Conservation (phyloP, 2,329 filamentous ascomycete species). For the Bipolaris victoriae region DNA sequence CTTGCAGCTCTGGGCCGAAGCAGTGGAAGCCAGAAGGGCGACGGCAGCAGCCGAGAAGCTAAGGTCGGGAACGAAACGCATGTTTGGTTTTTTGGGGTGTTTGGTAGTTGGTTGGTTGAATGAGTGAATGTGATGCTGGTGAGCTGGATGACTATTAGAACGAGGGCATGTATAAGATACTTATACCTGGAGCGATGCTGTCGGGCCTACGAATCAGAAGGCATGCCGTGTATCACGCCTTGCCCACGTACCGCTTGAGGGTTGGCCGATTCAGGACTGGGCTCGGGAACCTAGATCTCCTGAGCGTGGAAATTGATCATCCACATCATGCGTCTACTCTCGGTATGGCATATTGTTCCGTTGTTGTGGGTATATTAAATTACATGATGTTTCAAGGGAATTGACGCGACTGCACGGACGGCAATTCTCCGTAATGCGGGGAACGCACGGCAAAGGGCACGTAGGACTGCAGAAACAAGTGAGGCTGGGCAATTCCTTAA, state of each 20-base stretch:
- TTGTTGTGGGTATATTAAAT: conserved; percentile 16
- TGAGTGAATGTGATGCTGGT: conserved; percentile 1
- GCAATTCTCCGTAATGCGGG: conserved; percentile 16
- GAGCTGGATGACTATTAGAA: background rate
- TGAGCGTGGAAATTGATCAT: conserved; percentile 11
- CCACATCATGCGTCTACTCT: conserved; percentile 1
- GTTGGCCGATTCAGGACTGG: background rate
- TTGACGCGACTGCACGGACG: conserved; percentile 6
- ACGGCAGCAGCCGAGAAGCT: conserved; percentile 14
- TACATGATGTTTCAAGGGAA: conserved; percentile 14
- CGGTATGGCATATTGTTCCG: conserved; percentile 13
- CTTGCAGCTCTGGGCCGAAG: conserved; percentile 48
- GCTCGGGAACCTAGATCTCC: conserved; percentile 1
- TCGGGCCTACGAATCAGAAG: conserved; percentile 1
- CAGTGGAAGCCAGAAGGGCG: conserved; percentile 20
- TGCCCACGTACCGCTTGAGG: background rate
- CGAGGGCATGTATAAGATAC: conserved; percentile 7
- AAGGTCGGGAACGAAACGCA: conserved; percentile 15
- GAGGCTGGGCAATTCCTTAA: background rate
- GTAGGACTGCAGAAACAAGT: background rate
- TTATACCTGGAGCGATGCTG: conserved; percentile 7
- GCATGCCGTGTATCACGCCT: background rate
- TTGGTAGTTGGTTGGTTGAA: background rate
- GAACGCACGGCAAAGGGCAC: conserved; percentile 1
- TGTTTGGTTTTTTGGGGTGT: conserved; percentile 6